phyloP scores from a whole-genome alignment of 495 filamentous ascomycete genomes.

The Talaromyces nanjingensis region DNA sequence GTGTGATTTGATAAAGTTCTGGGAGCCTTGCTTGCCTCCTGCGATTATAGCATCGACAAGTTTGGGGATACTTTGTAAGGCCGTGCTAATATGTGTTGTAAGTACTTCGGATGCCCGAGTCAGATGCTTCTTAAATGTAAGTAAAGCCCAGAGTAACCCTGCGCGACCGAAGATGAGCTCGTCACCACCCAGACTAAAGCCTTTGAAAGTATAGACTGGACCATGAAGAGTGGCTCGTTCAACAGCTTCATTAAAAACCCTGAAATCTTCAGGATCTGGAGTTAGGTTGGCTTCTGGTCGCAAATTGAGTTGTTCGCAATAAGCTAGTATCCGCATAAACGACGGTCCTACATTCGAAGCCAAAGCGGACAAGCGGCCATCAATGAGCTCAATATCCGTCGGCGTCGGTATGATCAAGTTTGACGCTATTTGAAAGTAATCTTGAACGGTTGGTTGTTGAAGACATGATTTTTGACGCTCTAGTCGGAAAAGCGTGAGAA shows the following conservation, averaged over 20 bases:
- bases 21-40: slow-evolving; percentile 27
- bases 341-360: slow-evolving; percentile 25
- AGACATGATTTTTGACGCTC: slow-evolving; percentile 25
- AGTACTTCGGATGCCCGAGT: background rate
- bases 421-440: slow-evolving; percentile 23
- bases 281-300: background rate
- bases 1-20: slow-evolving; percentile 21
- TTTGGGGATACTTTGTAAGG: slow-evolving; percentile 20
- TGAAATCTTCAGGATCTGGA: slow-evolving; percentile 20
- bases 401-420: slow-evolving; percentile 23
- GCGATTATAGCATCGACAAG: slow-evolving; percentile 30
- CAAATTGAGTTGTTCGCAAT: slow-evolving; percentile 10
- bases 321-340: slow-evolving; percentile 19
- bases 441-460: slow-evolving; percentile 3
- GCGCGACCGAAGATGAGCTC: slow-evolving; percentile 38
- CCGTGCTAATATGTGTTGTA: slow-evolving; percentile 15
- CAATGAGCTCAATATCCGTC: slow-evolving; percentile 19
- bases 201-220: slow-evolving; percentile 22
- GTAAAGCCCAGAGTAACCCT: slow-evolving; percentile 34
- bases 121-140: slow-evolving; percentile 26
- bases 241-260: slow-evolving; percentile 22
- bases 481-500: slow-evolving; percentile 31
- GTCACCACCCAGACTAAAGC: slow-evolving; percentile 28
- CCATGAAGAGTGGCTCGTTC: slow-evolving; percentile 27
- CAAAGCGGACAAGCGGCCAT: slow-evolving; percentile 27